Evolutionary conservation across 2,329 filamentous ascomycete genomes (phyloP).

Genomic region (Coniella vitis): DNA sequence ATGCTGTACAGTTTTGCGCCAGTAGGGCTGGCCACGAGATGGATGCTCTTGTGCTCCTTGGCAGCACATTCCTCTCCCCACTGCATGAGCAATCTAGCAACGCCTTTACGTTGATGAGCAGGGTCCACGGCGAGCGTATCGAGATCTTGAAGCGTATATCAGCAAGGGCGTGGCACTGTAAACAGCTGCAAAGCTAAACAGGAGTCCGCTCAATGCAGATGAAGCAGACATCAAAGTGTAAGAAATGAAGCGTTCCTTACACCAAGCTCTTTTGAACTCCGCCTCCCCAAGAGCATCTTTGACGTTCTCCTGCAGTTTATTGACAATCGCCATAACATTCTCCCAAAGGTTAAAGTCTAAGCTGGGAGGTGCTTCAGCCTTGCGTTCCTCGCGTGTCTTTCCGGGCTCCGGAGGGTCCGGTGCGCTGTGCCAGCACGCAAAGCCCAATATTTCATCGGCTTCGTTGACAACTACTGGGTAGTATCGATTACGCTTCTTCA

Average conservation of each 20-base stretch:
- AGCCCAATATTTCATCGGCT: background rate
- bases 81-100: constrained; percentile 6
- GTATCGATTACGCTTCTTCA: constrained; percentile 1
- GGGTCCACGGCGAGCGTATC: constrained; percentile 6
- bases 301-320: background rate
- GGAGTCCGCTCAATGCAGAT: too few species aligned
- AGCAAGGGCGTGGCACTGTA: too few species aligned
- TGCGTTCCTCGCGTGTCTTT: background rate
- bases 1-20: constrained; percentile 8
- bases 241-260: background rate
- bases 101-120: constrained; percentile 8
- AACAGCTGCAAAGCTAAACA: too few species aligned
- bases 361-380: background rate
- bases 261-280: constrained; percentile 4
- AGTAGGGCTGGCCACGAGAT: constrained; percentile 2
- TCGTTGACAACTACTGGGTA: constrained; percentile 5
- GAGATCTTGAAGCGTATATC: background rate
- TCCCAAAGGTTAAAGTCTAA: background rate
- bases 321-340: too few species aligned
- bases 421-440: background rate
- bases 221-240: background rate
- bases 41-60: constrained; percentile 5
- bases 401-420: background rate
- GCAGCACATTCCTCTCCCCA: constrained; percentile 7
- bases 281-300: constrained; percentile 6